phyloP scores from a whole-genome alignment of 2,329 filamentous ascomycete genomes.

The Fulvia fulva region DNA sequence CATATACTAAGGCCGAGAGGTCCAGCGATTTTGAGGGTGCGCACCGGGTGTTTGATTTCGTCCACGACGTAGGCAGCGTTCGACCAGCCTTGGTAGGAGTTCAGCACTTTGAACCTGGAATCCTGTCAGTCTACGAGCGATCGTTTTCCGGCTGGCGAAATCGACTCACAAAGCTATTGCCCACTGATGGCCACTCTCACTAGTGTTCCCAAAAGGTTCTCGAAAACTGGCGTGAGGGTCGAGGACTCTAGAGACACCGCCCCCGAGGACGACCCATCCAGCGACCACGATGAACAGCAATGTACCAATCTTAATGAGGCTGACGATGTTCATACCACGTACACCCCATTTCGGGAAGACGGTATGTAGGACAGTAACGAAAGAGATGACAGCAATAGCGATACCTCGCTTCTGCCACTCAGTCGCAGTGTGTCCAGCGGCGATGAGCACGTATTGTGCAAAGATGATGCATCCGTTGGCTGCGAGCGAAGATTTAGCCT shows the following conservation, averaged over 20 bases:
- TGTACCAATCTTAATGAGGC: constrained; percentile 57
- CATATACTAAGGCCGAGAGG: constrained; percentile 49
- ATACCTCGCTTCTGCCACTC: constrained; percentile 64
- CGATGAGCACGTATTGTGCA: constrained; percentile 59
- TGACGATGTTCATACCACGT: constrained; percentile 47
- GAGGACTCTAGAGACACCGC: constrained; percentile 43
- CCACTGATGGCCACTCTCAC: constrained; percentile 43
- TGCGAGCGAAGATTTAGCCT: constrained; percentile 33
- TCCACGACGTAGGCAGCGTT: constrained; percentile 62
- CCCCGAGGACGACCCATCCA: constrained; percentile 60
- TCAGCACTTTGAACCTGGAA: constrained; percentile 45
- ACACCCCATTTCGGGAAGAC: constrained; percentile 38
- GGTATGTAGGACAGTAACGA: constrained; percentile 53
- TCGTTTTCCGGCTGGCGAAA: background rate
- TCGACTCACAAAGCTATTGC: constrained; percentile 51
- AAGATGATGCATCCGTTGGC: constrained; percentile 59
- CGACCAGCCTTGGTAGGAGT: constrained; percentile 30
- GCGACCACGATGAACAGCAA: constrained; percentile 51
- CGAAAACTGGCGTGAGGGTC: constrained; percentile 54
- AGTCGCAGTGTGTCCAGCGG: constrained; percentile 48
- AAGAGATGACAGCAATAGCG: constrained; percentile 48
- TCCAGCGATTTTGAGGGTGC: constrained; percentile 29
- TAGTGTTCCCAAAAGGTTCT: constrained; percentile 51
- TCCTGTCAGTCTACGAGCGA: background rate
- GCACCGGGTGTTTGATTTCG: constrained; percentile 46